Conservation (phyloP, 2,329 filamentous ascomycete species). For the Zarea fungicola region DNA sequence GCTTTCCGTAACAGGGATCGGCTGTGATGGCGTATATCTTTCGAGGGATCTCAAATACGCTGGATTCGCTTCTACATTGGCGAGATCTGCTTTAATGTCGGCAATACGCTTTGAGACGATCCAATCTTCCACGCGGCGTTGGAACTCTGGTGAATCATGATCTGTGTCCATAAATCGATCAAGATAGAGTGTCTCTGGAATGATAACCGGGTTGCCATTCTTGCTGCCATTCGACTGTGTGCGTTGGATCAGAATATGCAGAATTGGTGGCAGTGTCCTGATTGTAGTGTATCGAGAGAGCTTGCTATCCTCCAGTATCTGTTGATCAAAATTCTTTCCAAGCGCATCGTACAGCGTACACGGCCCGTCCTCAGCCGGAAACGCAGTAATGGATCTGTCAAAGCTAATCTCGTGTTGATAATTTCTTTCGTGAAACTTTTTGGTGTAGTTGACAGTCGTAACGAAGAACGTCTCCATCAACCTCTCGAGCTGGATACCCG, state of each 20-base stretch:
- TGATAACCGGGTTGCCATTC: slow-evolving; percentile 68
- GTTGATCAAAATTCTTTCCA: slow-evolving; percentile 77
- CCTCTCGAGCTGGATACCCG: slow-evolving; percentile 74
- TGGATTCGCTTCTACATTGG: slow-evolving; percentile 22
- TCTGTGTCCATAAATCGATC: slow-evolving; percentile 79
- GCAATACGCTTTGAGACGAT: slow-evolving; percentile 61
- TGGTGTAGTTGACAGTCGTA: slow-evolving; percentile 54
- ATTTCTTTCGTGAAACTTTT: slow-evolving; percentile 41
- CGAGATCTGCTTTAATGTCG: slow-evolving; percentile 40
- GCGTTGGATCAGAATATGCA: slow-evolving; percentile 86
- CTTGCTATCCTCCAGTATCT: slow-evolving; percentile 64
- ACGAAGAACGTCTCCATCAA: slow-evolving; percentile 69
- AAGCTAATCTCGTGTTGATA: slow-evolving; percentile 45
- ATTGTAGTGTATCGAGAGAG: slow-evolving; percentile 64
- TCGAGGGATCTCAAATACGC: slow-evolving; percentile 25
- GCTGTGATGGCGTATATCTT: slow-evolving; percentile 11
- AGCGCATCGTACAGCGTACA: slow-evolving; percentile 77
- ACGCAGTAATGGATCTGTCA: slow-evolving; percentile 59
- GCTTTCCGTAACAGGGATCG: neutral
- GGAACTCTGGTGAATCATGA: slow-evolving; percentile 55
- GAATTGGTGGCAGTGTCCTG: slow-evolving; percentile 69
- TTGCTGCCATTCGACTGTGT: slow-evolving; percentile 70
- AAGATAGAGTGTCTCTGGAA: slow-evolving; percentile 78
- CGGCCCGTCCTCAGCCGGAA: slow-evolving; percentile 42
- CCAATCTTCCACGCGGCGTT: slow-evolving; percentile 67